Conservation (phyloP, 306 rosid genomes). For the Betula pendula region DNA sequence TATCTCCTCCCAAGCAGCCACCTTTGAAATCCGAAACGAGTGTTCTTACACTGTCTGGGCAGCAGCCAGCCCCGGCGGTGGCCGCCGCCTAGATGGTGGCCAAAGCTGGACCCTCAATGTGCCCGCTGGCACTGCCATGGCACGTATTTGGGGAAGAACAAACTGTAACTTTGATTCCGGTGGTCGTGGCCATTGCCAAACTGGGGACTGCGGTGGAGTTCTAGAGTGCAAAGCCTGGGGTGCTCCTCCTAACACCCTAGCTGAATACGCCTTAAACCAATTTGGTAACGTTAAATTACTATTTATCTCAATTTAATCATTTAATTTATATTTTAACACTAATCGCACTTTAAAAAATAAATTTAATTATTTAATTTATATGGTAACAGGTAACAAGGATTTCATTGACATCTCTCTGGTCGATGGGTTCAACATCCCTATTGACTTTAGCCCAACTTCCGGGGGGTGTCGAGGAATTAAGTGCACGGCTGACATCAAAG, state of each 20-base stretch:
- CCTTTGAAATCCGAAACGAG: conserved; percentile 17
- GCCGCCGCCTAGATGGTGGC: conserved; percentile 2
- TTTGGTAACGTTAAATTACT: neutral
- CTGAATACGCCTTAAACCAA: conserved; percentile 37
- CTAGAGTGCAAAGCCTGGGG: conserved; percentile 26
- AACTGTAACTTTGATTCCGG: conserved; percentile 21
- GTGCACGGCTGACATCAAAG: conserved; percentile 30
- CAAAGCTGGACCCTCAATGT: conserved; percentile 24
- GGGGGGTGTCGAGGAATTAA: neutral
- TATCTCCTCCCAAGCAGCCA: conserved; percentile 24
- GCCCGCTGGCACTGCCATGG: neutral
- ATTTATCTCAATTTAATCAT: too few species aligned
- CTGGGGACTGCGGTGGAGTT: conserved; percentile 31
- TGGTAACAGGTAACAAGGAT: conserved; percentile 12
- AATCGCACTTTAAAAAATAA: too few species aligned
- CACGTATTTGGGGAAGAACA: conserved; percentile 33
- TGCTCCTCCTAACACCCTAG: conserved; percentile 34
- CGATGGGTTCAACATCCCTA: conserved; percentile 37
- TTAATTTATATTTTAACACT: too few species aligned
- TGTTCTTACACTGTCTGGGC: conserved; percentile 38
- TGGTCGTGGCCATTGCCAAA: conserved; percentile 27
- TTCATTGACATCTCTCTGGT: conserved; percentile 37
- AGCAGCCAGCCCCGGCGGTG: conserved; percentile 27
- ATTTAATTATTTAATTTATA: too few species aligned
- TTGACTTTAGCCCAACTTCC: conserved; percentile 34